Evolutionary conservation across 163 green algal genomes (phyloP).

Genomic region (Scenedesmus sp.): DNA sequence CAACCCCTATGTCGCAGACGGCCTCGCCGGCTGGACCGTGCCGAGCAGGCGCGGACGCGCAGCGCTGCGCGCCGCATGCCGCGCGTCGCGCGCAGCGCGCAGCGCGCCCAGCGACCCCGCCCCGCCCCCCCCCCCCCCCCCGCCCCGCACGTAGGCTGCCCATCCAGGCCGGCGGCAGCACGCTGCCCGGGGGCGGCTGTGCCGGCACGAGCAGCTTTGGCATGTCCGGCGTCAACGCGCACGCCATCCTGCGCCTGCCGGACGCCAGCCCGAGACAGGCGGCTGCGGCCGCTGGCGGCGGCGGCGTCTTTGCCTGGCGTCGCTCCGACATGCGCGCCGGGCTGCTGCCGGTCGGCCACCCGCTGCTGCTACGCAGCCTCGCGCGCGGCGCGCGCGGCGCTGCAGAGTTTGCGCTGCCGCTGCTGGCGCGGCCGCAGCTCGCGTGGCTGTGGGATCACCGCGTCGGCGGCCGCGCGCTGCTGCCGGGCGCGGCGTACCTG

Average conservation of each 20-base stretch:
- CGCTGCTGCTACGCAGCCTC: too few species aligned
- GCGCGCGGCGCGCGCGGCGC: too few species aligned
- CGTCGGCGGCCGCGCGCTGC: conserved; percentile 51
- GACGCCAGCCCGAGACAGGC: conserved; percentile 15
- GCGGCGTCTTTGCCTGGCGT: conserved; percentile 6
- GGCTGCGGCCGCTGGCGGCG: too few species aligned
- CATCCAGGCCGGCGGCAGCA: conserved; percentile 31
- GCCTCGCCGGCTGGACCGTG: conserved; percentile 55
- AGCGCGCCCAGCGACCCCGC: too few species aligned
- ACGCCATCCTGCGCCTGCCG: conserved; percentile 62
- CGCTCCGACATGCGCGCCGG: conserved; percentile 25
- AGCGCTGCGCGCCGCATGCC: too few species aligned
- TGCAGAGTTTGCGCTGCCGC: conserved; percentile 50
- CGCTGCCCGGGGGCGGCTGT: neutral
- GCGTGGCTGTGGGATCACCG: conserved; percentile 58
- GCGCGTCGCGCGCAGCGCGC: too few species aligned
- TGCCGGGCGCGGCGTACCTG: conserved; percentile 79
- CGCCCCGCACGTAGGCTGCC: conserved; percentile 23
- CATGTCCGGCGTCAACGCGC: conserved; percentile 89
- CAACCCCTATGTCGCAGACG: conserved; percentile 73
- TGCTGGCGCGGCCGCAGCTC: conserved; percentile 40
- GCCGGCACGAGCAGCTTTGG: conserved; percentile 83
- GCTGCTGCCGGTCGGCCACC: conserved; percentile 60
- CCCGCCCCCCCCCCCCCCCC: too few species aligned
- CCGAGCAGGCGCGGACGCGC: conserved; percentile 26